A percentile compares a stretch with the other conserved stretches of the same genome.
phyloP scores from a whole-genome alignment of 2,329 filamentous ascomycete genomes.

The Colletotrichum sp. region DNA sequence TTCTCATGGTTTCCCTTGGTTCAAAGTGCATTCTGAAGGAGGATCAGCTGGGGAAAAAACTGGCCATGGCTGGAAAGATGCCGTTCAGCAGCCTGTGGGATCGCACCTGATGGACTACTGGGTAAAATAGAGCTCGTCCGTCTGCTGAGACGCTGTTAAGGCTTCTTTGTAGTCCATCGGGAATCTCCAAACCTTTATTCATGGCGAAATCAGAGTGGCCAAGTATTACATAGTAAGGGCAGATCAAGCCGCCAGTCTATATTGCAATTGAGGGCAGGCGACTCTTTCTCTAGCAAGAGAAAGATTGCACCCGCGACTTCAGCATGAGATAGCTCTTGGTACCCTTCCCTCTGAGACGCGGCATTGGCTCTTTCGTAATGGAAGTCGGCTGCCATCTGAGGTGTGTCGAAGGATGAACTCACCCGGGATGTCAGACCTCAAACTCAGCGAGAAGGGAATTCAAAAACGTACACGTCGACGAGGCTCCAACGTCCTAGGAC shows the following conservation, averaged over 20 bases:
- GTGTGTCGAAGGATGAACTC: not conserved
- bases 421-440: not conserved
- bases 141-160: not conserved
- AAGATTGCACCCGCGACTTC: fast-evolving
- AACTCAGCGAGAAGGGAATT: fast-evolving
- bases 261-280: fast-evolving
- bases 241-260: not conserved
- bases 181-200: no score
- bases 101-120: not conserved
- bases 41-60: no score
- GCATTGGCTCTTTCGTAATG: not conserved
- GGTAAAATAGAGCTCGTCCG: fast-evolving
- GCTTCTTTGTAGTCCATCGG: no score
- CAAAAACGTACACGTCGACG: not conserved
- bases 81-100: not conserved
- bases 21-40: not conserved
- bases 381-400: not conserved
- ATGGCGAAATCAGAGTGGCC: not conserved
- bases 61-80: not conserved
- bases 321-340: fast-evolving
- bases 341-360: not conserved
- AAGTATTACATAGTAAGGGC: fast-evolving
- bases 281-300: fast-evolving
- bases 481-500: not conserved
- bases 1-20: not conserved